Base-by-base conservation (phyloP, 1,139 yeast genomes). In the Hanseniaspora sp. region DNA sequence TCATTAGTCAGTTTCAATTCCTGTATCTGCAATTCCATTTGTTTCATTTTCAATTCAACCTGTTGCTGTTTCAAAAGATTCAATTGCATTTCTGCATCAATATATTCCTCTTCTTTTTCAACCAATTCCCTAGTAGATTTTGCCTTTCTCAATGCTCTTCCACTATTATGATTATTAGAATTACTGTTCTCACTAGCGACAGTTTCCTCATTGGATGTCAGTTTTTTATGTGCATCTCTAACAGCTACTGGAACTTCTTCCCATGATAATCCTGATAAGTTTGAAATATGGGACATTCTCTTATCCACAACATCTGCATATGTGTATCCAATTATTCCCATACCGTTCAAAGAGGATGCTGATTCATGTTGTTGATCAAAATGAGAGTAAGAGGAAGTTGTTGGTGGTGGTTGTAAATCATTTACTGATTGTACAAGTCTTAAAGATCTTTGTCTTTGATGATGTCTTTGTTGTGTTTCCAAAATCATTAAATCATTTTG, bases 1-100 rank as follows among this genome's bases (percentile, higher is more conserved):
- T 64, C 67, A 58, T 67, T 67, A 43, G 66, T 68, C 38, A 66
- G 54, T 56, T 61, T 64, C 35, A 67, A 56, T 46, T 67, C 69
- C 37, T 60, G 61, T 18, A 67, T 64, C 43, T 66, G 65, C 29
- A 67, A 38, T 56, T 67, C 69, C 48, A 66, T 58, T 49, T 64
- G 63, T 43, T 64, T 64, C 51, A 65, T 64, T 52, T 63, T 61
- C 46, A 63, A 55, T 41, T 66, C 68, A n/a, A 66, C 40, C 29
- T 54, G 55, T 15, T 57, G 58, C 31, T 51, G 56, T 35, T 52
- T 56, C 33, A 52, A 18, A 34, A 45, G 37, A 31, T 46, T 51
- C 29, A 54, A 42, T 35, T 51, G 56, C 48, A 44, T 53, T 18
- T 53, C 56, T 4, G 56, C 56, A 29, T 43, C 38, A 15, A 48